Percentiles rank a stretch among this genome's conserved stretches.
Conservation (phyloP, 2,329 filamentous ascomycete genomes). For the Aspergillus pseudotamarii region DNA sequence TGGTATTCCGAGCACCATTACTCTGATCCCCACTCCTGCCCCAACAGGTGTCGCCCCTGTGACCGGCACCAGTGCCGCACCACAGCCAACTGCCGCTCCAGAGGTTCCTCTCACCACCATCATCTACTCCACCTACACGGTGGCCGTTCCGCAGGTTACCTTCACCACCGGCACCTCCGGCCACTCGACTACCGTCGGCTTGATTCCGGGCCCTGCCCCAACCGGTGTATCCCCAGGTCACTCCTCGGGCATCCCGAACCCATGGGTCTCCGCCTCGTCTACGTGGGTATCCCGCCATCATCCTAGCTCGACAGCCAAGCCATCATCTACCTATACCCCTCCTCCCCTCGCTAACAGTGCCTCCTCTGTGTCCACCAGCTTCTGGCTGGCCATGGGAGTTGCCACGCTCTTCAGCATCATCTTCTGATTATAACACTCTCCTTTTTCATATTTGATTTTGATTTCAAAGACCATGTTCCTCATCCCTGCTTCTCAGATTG, state of each 20-base stretch:
- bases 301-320: conserved; percentile 8
- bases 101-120: conserved; percentile 43
- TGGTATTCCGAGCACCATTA: conserved; percentile 66
- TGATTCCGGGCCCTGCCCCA: conserved; percentile 30
- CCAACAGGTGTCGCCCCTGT: conserved; percentile 50
- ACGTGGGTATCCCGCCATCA: conserved; percentile 28
- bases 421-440: neutral
- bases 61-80: conserved; percentile 44
- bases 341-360: conserved; percentile 10
- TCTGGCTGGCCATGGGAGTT: conserved; percentile 8
- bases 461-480: neutral
- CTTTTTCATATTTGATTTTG: neutral
- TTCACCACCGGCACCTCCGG: conserved; percentile 41
- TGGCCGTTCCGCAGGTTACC: conserved; percentile 50
- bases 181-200: conserved; percentile 31
- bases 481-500: neutral
- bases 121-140: conserved; percentile 43
- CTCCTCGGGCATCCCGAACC: conserved; percentile 25
- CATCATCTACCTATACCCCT: conserved; percentile 9
- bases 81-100: conserved; percentile 20
- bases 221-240: conserved; percentile 20
- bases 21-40: conserved; percentile 48
- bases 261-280: conserved; percentile 21
- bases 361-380: neutral
- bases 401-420: conserved; percentile 9